These are phyloP conservation scores for Daedaleopsis nitida DNA, from an alignment of 768 basidiomycete genomes.

Conservation along the genomic window DNA sequence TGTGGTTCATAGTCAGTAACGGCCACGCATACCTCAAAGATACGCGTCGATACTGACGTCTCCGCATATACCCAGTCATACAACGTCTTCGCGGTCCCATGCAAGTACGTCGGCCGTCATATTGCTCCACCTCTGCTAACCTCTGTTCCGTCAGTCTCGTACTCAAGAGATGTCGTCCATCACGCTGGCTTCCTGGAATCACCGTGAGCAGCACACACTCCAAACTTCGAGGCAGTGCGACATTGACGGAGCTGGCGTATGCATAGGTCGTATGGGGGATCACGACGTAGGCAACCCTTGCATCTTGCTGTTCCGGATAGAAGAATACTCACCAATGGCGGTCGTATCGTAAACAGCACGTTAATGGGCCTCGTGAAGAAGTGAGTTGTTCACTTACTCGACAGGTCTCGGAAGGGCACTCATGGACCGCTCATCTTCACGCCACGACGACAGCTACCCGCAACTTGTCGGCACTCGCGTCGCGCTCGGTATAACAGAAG, in stretches of 20 bases:
- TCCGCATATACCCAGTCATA: neutral
- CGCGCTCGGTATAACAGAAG: slow-evolving; percentile 65
- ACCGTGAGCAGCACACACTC: slow-evolving; percentile 42
- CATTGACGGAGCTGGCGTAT: neutral
- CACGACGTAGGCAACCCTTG: slow-evolving; percentile 46
- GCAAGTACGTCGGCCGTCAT: slow-evolving; percentile 49
- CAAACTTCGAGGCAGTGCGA: no score
- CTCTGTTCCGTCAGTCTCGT: slow-evolving; percentile 39
- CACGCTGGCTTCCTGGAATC: slow-evolving; percentile 71
- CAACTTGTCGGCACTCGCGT: slow-evolving; percentile 61
- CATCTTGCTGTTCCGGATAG: neutral
- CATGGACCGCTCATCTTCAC: no score
- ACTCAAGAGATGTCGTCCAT: slow-evolving; percentile 64
- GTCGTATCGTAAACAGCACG: slow-evolving; percentile 38
- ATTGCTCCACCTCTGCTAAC: neutral
- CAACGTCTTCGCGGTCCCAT: slow-evolving; percentile 49
- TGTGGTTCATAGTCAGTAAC: slow-evolving; percentile 64
- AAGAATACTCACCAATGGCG: neutral
- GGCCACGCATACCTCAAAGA: neutral
- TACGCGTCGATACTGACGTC: neutral
- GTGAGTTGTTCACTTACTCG: slow-evolving; percentile 34
- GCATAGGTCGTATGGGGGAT: slow-evolving; percentile 62
- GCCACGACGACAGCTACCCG: slow-evolving; percentile 45
- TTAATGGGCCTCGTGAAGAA: slow-evolving; percentile 70
- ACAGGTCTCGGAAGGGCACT: no score